phyloP scores from a whole-genome alignment of 2,329 filamentous ascomycete genomes.

The Chaetomiaceae sp. region DNA sequence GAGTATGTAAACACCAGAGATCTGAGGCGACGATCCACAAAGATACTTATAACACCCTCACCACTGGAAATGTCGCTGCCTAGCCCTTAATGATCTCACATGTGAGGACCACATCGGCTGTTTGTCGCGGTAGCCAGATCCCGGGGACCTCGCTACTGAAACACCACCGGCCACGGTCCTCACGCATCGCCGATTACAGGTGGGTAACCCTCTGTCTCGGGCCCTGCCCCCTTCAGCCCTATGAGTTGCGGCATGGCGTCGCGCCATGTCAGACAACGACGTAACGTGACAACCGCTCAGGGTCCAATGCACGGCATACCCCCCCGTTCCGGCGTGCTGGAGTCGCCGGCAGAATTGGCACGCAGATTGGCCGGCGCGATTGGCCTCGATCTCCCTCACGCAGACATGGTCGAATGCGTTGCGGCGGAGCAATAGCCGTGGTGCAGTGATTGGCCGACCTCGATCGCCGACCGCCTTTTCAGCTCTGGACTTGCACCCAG shows the following conservation, averaged over 20 bases:
- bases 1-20: not conserved
- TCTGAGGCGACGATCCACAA: not conserved
- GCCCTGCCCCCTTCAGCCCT: constrained; percentile 16
- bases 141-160: constrained; percentile 4
- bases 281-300: constrained; percentile 15
- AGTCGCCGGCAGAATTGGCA: constrained; percentile 6
- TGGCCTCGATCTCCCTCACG: constrained; percentile 8
- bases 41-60: constrained; percentile 1
- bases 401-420: constrained; percentile 2
- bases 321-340: constrained; percentile 10
- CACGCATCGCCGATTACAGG: constrained; percentile 1
- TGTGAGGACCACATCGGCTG: not conserved
- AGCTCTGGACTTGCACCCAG: constrained; percentile 15
- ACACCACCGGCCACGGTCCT: not conserved
- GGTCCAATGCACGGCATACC: constrained; percentile 1
- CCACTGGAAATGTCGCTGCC: not conserved
- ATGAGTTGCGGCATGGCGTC: constrained; percentile 3
- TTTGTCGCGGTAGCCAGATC: not conserved
- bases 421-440: constrained; percentile 10
- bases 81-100: not conserved
- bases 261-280: constrained; percentile 13
- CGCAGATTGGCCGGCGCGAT: not conserved
- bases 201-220: not conserved
- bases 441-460: constrained; percentile 10
- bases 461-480: constrained; percentile 14